Evolutionary conservation across 2,329 filamentous ascomycete species (phyloP).

Genomic region (Colletotrichum cuscutae): DNA sequence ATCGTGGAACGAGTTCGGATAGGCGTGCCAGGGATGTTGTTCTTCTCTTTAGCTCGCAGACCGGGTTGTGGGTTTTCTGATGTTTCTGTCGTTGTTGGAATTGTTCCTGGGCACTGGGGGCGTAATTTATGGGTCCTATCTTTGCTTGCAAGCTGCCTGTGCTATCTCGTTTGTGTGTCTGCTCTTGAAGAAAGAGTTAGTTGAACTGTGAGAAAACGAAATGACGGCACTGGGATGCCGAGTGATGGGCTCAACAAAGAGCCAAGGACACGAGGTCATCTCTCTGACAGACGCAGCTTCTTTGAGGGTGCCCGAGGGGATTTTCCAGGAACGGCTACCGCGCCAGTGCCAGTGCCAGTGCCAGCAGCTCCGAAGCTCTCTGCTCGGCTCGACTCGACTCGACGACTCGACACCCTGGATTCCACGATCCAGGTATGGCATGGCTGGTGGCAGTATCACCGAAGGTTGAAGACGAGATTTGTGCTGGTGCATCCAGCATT

Average conservation of each 20-base stretch:
- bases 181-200: not conserved
- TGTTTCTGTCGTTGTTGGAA: not conserved
- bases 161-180: not conserved
- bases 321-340: conserved; percentile 4
- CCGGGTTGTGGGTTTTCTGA: not conserved
- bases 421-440: not conserved
- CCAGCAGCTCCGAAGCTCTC: not conserved
- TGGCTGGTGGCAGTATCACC: not conserved
- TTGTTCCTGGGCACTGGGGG: not conserved
- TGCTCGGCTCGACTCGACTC: not conserved
- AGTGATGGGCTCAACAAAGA: conserved; percentile 15
- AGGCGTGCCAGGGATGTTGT: not conserved
- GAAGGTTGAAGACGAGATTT: not conserved
- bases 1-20: not conserved
- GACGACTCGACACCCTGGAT: not conserved
- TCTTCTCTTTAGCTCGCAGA: not conserved
- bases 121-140: not conserved
- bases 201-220: conserved; percentile 6
- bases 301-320: not conserved
- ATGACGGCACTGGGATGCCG: conserved; percentile 31
- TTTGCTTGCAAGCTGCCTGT: not conserved
- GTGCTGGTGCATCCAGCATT: not conserved
- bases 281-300: not conserved
- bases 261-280: conserved; percentile 7
- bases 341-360: not conserved